Conservation (phyloP, 2,329 filamentous ascomycete species). For the Ascochyta koolunga region DNA sequence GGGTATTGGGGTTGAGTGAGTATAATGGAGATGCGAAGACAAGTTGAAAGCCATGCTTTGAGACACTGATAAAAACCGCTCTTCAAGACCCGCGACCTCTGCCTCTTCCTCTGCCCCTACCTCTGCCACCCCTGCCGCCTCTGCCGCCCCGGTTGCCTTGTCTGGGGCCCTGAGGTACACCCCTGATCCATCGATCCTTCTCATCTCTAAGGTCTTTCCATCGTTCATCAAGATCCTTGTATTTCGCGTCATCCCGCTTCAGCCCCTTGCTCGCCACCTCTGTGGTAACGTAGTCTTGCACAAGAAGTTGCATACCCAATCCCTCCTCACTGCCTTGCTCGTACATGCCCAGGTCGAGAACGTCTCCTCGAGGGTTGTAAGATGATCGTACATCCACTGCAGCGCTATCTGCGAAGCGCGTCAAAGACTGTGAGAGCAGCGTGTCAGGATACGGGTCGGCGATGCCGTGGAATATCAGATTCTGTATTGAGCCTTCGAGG, state of each 20-base stretch:
- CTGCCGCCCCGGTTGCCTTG: constrained; percentile 15
- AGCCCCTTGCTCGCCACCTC: constrained; percentile 24
- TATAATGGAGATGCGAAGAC: background rate
- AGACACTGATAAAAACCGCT: background rate
- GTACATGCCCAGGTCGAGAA: constrained; percentile 54
- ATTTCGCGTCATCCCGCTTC: constrained; percentile 16
- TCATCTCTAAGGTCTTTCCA: constrained; percentile 46
- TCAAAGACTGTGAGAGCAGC: constrained; percentile 28
- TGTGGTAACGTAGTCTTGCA: constrained; percentile 46
- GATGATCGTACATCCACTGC: constrained; percentile 33
- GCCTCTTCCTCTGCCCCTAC: constrained; percentile 15
- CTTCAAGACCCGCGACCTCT: background rate
- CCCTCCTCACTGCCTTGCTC: constrained; percentile 49
- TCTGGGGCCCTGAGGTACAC: constrained; percentile 14
- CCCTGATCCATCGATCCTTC: constrained; percentile 27
- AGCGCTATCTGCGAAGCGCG: background rate
- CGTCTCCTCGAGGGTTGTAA: constrained; percentile 44
- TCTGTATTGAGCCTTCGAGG: constrained; percentile 53
- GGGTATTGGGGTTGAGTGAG: background rate
- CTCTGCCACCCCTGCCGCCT: constrained; percentile 20
- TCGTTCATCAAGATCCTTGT: constrained; percentile 44
- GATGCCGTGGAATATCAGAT: constrained; percentile 52
- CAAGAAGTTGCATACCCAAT: constrained; percentile 47
- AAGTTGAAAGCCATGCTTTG: background rate
- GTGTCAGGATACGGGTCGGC: constrained; percentile 54